Base-by-base conservation (phyloP, 1,139 yeast genomes). In the Scheffersomyces insectosa region DNA sequence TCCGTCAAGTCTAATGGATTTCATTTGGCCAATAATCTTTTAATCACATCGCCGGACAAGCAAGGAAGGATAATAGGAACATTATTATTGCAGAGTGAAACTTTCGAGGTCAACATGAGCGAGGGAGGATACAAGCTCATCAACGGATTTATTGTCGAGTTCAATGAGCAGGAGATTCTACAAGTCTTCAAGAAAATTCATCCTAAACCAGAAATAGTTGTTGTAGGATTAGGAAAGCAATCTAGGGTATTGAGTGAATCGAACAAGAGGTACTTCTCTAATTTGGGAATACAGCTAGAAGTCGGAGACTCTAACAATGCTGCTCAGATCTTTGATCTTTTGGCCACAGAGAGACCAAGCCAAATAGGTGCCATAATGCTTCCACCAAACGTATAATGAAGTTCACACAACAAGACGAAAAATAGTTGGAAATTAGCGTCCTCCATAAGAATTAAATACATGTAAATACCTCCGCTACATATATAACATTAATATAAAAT, bases 331-430 rank as follows among this genome's bases (percentile, higher is more conserved):
- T 88, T 79, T 64, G 95, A 88, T 55, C 65, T 88, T 40, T 65
- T 88, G 46, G 89, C 95, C 3, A 86, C 93, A 0, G 96, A 88
- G 56, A 70, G 96, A 50, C 90, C 95, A 0, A 70, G 75, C 28
- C 82, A 80, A 27, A 80, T 88, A 25, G 89, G 83, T 1, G 93
- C 87, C 0, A 65, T 87, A 31, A 63, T 87, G 41, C 64, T 88
- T 32, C 95, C 95, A 8, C 90, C 91, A 1, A 81, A 83, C 55
- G 62, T 82, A 39, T 84, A 60, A 56, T 23, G 38, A 41, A 36
- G 23, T 33, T 20, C 5, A 20, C 16, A 16, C 16, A 16, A 16
- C 4, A 20, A 5, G n/a, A n/a, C 8, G 6, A 20, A 20, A 1
- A 20, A 20, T 6, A 20, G 25, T 20, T 20, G 25, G 25, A 20